A percentile compares a stretch with the other conserved stretches of the same genome.
Conservation (phyloP, 2,329 filamentous ascomycete genomes). For the Ascochyta fabae region DNA sequence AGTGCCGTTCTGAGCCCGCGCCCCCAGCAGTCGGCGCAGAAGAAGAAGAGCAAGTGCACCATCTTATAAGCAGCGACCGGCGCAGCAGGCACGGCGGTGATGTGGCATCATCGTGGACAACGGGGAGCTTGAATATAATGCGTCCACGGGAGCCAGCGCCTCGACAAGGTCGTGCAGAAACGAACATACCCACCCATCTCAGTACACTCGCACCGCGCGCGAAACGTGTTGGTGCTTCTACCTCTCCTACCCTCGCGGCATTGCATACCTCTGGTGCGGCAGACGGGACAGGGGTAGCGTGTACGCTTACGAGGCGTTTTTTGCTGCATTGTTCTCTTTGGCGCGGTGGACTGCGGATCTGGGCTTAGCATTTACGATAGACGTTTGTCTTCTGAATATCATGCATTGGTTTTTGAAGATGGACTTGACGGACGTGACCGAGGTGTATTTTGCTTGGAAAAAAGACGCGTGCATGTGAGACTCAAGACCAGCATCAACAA, state of each 20-base stretch:
- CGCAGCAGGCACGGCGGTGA: slow-evolving; percentile 13
- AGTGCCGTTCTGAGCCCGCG: slow-evolving; percentile 52
- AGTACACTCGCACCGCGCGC: slow-evolving; percentile 12
- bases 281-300: slow-evolving; percentile 25
- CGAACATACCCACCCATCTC: slow-evolving; percentile 14
- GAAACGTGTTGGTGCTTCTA: slow-evolving; percentile 5
- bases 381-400: slow-evolving; percentile 34
- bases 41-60: slow-evolving; percentile 39
- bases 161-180: slow-evolving; percentile 3
- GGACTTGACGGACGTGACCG: neutral
- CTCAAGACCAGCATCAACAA: no score
- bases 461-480: no score
- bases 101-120: slow-evolving; percentile 33
- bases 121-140: slow-evolving; percentile 33
- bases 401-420: slow-evolving; percentile 13
- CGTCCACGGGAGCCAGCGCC: slow-evolving; percentile 18
- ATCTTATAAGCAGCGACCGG: slow-evolving; percentile 31
- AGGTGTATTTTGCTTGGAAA: neutral
- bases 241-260: slow-evolving; percentile 26
- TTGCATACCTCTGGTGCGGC: slow-evolving; percentile 25
- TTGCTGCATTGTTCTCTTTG: slow-evolving; percentile 39
- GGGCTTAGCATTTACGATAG: slow-evolving; percentile 40
- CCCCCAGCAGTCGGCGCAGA: slow-evolving; percentile 34
- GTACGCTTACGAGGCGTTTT: slow-evolving; percentile 24
- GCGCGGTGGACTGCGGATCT: slow-evolving; percentile 34